phyloP scores from a whole-genome alignment of 257 asterid genomes.

The Solanum rostratum region DNA sequence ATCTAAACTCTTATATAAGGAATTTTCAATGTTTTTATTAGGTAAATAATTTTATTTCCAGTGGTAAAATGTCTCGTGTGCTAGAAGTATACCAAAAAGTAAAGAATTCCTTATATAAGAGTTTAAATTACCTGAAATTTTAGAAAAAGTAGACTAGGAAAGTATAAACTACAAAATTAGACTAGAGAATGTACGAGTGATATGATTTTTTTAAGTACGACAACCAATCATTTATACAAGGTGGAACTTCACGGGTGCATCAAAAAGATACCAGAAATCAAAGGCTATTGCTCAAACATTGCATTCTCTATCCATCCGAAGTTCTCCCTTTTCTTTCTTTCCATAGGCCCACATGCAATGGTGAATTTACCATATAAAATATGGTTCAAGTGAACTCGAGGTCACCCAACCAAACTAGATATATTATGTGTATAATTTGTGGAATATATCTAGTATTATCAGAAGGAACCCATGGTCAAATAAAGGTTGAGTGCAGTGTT shows the following conservation, averaged over 20 bases:
- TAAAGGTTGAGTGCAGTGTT: too few relatives aligned
- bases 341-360: not conserved
- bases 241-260: not conserved
- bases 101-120: not conserved
- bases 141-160: too few relatives aligned
- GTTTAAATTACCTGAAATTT: too few relatives aligned
- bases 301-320: not conserved
- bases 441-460: not conserved
- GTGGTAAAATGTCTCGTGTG: not conserved
- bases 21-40: not conserved
- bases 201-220: not conserved
- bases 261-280: not conserved
- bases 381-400: not conserved
- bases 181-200: not conserved
- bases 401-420: not conserved
- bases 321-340: not conserved
- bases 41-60: not conserved
- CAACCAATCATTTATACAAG: not conserved
- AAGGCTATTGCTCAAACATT: not conserved
- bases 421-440: not conserved
- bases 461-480: not conserved
- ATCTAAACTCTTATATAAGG: not conserved
- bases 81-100: not conserved
- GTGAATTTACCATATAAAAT: too few relatives aligned
- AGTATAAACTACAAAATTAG: too few relatives aligned